These are phyloP conservation scores for Pyricularia sp. DNA, from an alignment of 2,329 filamentous ascomycete species.

Conservation along the genomic window DNA sequence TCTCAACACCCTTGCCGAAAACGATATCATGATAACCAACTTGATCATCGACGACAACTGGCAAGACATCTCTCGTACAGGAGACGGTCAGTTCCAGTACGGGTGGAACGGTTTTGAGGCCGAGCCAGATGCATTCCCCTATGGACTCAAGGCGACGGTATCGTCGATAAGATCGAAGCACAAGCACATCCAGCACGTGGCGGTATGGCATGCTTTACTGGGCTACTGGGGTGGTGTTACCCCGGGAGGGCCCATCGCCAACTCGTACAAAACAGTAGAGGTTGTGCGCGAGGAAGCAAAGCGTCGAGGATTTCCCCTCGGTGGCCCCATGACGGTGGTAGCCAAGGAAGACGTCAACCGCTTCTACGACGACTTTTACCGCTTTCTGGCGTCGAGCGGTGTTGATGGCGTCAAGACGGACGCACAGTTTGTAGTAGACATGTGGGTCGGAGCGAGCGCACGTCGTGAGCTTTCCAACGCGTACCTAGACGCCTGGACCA, in stretches of 20 bases:
- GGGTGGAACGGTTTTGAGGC: conserved; percentile 81
- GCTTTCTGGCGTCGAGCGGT: conserved; percentile 59
- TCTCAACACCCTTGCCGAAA: conserved; percentile 54
- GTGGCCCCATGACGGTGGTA: conserved; percentile 59
- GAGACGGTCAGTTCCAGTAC: conserved; percentile 39
- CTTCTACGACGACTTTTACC: conserved; percentile 88
- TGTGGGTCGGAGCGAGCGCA: conserved; percentile 52
- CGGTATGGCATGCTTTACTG: conserved; percentile 84
- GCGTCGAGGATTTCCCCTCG: conserved; percentile 34
- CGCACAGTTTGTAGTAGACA: conserved; percentile 79
- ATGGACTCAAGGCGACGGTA: conserved; percentile 61
- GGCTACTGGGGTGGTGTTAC: conserved; percentile 88
- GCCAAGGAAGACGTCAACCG: conserved; percentile 57
- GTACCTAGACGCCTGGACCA: conserved; percentile 79
- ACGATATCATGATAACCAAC: conserved; percentile 66
- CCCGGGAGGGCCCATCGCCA: conserved; percentile 57
- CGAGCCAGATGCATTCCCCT: conserved; percentile 63
- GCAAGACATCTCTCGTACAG: conserved; percentile 56
- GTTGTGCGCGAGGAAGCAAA: conserved; percentile 36
- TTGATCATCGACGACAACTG: conserved; percentile 97
- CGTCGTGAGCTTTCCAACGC: conserved; percentile 58
- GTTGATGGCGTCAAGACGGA: conserved; percentile 89
- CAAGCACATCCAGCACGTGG: conserved; percentile 66
- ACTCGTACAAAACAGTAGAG: conserved; percentile 63
- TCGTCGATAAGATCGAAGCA: conserved; percentile 54